Evolutionary conservation across 345 rosid genomes (phyloP).

Genomic region (Brassica juncea): DNA sequence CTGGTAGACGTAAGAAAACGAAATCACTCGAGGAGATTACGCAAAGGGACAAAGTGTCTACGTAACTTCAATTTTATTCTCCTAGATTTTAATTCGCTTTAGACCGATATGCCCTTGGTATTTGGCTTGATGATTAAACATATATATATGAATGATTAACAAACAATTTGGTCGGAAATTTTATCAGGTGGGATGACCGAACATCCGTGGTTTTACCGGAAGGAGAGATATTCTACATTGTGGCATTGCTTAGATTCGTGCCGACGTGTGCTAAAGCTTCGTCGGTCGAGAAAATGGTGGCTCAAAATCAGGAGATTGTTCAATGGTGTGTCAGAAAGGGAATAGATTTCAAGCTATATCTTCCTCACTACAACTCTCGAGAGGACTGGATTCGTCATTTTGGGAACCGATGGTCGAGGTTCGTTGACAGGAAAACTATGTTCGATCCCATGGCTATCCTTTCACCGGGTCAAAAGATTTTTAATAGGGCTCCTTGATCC

Average conservation of each 20-base stretch:
- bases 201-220: slow-evolving; percentile 67
- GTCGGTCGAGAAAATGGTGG: slow-evolving; percentile 51
- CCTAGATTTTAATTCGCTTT: not conserved
- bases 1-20: slow-evolving; percentile 19
- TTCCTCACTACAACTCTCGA: slow-evolving; percentile 74
- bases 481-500: slow-evolving; percentile 47
- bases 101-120: not conserved
- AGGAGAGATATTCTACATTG: slow-evolving; percentile 82
- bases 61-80: not conserved
- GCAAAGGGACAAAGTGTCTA: slow-evolving; percentile 7
- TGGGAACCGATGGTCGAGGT: slow-evolving; percentile 73
- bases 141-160: not conserved
- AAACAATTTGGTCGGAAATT: not conserved
- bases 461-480: slow-evolving; percentile 90
- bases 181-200: slow-evolving; percentile 68
- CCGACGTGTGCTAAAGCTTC: slow-evolving; percentile 42
- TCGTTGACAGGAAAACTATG: slow-evolving; percentile 57
- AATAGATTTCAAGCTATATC: slow-evolving; percentile 80
- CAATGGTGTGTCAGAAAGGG: slow-evolving; percentile 50
- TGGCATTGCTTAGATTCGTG: slow-evolving; percentile 76
- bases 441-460: slow-evolving; percentile 87
- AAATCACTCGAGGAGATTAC: slow-evolving; percentile 20
- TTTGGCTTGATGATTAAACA: not conserved
- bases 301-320: slow-evolving; percentile 66
- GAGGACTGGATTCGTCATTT: slow-evolving; percentile 88